These are phyloP conservation scores for Nemania bipapillata DNA, from an alignment of 2,329 filamentous ascomycete genomes.

Conservation along the genomic window DNA sequence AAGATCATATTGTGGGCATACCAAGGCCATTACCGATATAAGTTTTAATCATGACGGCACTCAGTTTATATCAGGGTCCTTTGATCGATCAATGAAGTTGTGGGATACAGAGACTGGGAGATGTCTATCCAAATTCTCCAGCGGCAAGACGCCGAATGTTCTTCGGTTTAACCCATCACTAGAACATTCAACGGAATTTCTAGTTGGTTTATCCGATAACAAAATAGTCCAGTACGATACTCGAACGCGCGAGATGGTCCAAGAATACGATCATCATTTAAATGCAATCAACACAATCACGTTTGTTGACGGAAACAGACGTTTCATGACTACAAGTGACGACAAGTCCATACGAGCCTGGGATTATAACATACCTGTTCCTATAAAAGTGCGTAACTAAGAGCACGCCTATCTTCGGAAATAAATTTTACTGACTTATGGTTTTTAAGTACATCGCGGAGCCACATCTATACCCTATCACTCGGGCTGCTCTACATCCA, in stretches of 20 bases:
- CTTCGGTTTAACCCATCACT: constrained; percentile 88
- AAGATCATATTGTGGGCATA: constrained; percentile 90
- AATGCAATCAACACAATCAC: constrained; percentile 98
- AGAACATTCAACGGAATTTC: constrained; percentile 84
- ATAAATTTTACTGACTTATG: constrained; percentile 4
- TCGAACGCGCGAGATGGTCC: constrained; percentile 80
- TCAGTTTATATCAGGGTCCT: constrained; percentile 89
- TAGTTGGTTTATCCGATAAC: constrained; percentile 98
- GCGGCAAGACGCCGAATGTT: constrained; percentile 94
- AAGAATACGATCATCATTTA: constrained; percentile 98
- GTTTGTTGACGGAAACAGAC: constrained; percentile 91
- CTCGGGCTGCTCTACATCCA: constrained; percentile 83
- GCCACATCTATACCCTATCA: constrained; percentile 97
- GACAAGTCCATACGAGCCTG: constrained; percentile 95
- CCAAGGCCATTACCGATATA: constrained; percentile 87
- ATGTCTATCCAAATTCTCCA: constrained; percentile 88
- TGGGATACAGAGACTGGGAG: constrained; percentile 97
- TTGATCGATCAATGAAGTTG: constrained; percentile 94
- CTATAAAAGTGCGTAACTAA: constrained; percentile 69
- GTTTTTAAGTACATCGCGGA: constrained; percentile 83
- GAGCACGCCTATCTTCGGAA: not conserved
- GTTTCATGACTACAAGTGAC: constrained; percentile 98
- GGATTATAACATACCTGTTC: constrained; percentile 98
- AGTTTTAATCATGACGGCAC: constrained; percentile 85
- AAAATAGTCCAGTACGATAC: constrained; percentile 98